Conservation (phyloP, 805 yeast species). For the Cyberlindnera subsufficiens region DNA sequence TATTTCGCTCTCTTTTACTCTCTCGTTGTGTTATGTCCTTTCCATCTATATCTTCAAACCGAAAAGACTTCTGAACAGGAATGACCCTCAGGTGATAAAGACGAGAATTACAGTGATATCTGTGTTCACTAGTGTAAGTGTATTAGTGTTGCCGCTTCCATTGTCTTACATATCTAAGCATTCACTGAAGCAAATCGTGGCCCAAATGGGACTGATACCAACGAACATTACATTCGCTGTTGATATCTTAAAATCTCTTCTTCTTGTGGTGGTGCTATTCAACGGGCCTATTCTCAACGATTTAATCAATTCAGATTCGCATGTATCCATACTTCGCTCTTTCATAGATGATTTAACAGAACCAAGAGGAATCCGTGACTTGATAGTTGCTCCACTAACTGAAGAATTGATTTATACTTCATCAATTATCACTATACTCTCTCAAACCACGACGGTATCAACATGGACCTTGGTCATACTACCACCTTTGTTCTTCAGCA, state of each 20-base stretch:
- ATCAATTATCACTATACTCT: slow-evolving; percentile 28
- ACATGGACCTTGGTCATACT: slow-evolving; percentile 24
- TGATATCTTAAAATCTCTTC: slow-evolving; percentile 17
- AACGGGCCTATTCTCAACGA: slow-evolving; percentile 42
- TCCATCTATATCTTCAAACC: slow-evolving; percentile 29
- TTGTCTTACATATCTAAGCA: slow-evolving; percentile 6
- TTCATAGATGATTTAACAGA: slow-evolving; percentile 20
- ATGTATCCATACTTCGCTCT: slow-evolving; percentile 11
- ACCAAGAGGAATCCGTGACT: slow-evolving; percentile 46
- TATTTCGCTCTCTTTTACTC: slow-evolving; percentile 22
- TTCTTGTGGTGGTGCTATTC: slow-evolving; percentile 36
- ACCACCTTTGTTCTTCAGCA: slow-evolving; percentile 65
- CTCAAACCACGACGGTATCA: slow-evolving; percentile 19
- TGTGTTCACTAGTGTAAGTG: slow-evolving; percentile 3
- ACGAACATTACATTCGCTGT: slow-evolving; percentile 20
- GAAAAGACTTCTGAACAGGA: slow-evolving; percentile 24
- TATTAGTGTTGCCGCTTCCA: slow-evolving; percentile 5
- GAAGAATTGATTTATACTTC: slow-evolving; percentile 73
- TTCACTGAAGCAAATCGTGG: slow-evolving; percentile 5
- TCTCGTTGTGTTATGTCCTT: slow-evolving; percentile 43
- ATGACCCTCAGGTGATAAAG: slow-evolving; percentile 37
- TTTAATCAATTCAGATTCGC: slow-evolving; percentile 19
- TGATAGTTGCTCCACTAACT: slow-evolving; percentile 66
- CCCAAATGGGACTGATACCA: slow-evolving; percentile 31
- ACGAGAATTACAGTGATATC: slow-evolving; percentile 35